Percentiles rank a stretch among this genome's conserved stretches.
These are phyloP conservation scores for Fusarium zealandicum DNA, from an alignment of 2,329 filamentous ascomycete genomes.

Conservation along the genomic window DNA sequence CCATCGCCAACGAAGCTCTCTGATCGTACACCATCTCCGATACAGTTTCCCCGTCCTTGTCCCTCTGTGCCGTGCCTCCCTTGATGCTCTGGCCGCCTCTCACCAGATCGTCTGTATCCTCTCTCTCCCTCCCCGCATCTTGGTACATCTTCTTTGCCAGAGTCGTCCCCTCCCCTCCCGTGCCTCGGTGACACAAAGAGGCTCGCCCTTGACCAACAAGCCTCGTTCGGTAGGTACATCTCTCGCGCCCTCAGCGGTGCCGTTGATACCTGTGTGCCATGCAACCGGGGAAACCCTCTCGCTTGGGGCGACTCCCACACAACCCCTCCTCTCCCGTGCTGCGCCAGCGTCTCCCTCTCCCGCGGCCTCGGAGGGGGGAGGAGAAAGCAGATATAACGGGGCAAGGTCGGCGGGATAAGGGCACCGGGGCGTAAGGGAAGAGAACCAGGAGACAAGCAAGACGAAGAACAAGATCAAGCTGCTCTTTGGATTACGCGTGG, in stretches of 20 bases:
- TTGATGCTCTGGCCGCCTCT: slow-evolving; percentile 1
- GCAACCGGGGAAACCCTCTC: background rate
- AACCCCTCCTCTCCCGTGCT: background rate
- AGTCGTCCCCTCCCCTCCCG: background rate
- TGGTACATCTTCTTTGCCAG: background rate
- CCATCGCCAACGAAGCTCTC: background rate
- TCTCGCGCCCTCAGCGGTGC: slow-evolving; percentile 3
- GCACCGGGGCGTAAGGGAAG: background rate
- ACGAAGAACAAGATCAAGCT: background rate
- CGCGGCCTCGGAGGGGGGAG: slow-evolving; percentile 1
- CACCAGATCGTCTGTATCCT: slow-evolving; percentile 4
- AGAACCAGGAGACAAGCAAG: background rate
- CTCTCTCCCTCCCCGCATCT: background rate
- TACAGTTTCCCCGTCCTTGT: slow-evolving; percentile 1
- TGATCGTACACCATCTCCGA: slow-evolving; percentile 14
- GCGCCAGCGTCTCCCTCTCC: background rate
- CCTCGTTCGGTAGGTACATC: slow-evolving; percentile 28
- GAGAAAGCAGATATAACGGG: slow-evolving; percentile 22
- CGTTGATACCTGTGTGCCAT: slow-evolving; percentile 2
- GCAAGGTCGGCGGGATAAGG: background rate
- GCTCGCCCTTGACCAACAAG: slow-evolving; percentile 7
- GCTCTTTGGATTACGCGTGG: background rate
- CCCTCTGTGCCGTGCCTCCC: background rate
- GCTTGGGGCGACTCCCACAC: slow-evolving; percentile 6
- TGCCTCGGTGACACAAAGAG: slow-evolving; percentile 16